These are phyloP conservation scores for Waltergamsia citrina DNA, from an alignment of 2,329 filamentous ascomycete genomes.

Conservation along the genomic window DNA sequence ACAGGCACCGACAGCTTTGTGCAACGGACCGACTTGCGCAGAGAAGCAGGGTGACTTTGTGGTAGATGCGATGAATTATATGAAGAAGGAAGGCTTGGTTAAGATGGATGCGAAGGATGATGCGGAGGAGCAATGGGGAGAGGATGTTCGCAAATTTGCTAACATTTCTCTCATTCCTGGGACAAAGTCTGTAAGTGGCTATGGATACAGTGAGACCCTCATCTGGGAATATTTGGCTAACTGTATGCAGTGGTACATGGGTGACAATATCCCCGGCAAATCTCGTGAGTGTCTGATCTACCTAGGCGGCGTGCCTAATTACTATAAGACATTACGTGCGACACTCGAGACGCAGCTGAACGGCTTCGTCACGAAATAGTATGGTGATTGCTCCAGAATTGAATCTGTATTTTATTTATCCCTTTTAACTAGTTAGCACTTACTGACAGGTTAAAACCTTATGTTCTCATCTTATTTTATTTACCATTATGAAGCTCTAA, in stretches of 20 bases:
- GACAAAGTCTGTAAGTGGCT: constrained; percentile 14
- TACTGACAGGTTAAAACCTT: no score
- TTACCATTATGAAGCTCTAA: no score
- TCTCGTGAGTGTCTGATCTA: constrained; percentile 22
- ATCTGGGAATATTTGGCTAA: not conserved
- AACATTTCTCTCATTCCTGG: constrained; percentile 18
- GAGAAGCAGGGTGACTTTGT: constrained; percentile 31
- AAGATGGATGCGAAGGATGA: constrained; percentile 19
- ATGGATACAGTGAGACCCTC: no score
- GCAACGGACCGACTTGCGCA: constrained; percentile 28
- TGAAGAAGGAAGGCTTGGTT: constrained; percentile 15
- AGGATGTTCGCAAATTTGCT: constrained; percentile 15
- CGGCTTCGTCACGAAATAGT: no score
- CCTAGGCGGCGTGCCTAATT: constrained; percentile 13
- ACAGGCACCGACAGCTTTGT: constrained; percentile 24
- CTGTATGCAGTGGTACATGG: constrained; percentile 25
- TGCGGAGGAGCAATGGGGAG: constrained; percentile 20
- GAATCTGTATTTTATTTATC: no score
- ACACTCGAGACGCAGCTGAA: no score
- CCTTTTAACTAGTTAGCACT: no score
- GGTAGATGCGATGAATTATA: constrained; percentile 16
- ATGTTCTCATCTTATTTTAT: no score
- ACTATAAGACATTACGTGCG: constrained; percentile 3
- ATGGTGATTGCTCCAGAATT: no score
- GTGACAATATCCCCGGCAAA: constrained; percentile 29